A percentile compares a stretch with the other conserved stretches of the same genome.
phyloP scores from a whole-genome alignment of 345 rosid species.

The Salix suchowensis region DNA sequence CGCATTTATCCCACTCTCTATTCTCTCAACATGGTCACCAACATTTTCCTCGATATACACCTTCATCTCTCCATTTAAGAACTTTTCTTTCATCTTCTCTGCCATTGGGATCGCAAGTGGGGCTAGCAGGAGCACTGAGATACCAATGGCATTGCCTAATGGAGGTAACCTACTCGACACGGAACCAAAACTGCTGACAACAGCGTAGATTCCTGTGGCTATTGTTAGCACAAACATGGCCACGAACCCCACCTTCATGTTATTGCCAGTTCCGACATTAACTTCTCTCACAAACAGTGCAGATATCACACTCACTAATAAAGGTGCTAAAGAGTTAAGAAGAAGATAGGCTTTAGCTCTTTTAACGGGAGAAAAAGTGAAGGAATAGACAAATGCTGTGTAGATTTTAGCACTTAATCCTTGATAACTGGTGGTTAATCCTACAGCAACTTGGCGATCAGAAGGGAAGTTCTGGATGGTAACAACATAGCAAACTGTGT shows the following conservation, averaged over 20 bases:
- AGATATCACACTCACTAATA: constrained; percentile 33
- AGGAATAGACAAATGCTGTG: constrained; percentile 49
- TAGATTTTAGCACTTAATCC: constrained; percentile 79
- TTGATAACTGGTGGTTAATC: constrained; percentile 67
- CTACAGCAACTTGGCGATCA: constrained; percentile 60
- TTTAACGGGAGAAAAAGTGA: constrained; percentile 20
- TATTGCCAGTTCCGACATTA: not conserved
- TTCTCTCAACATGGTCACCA: not conserved
- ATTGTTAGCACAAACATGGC: constrained; percentile 47
- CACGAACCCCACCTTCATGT: constrained; percentile 30
- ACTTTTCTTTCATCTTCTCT: constrained; percentile 7
- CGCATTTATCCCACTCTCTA: not conserved
- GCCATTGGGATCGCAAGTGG: constrained; percentile 50
- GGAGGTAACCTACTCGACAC: constrained; percentile 23
- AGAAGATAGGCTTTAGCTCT: constrained; percentile 57
- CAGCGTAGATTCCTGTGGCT: constrained; percentile 65
- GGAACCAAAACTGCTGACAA: constrained; percentile 46
- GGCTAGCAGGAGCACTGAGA: constrained; percentile 37
- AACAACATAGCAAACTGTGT: constrained; percentile 68
- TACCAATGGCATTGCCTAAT: constrained; percentile 38
- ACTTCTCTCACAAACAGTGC: constrained; percentile 37
- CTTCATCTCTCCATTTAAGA: constrained; percentile 17
- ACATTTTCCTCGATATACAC: constrained; percentile 23
- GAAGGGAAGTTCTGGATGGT: constrained; percentile 47
- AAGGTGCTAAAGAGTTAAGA: constrained; percentile 55